phyloP scores from a whole-genome alignment of 164 flowering plant genomes.

The Vitis rupestris region DNA sequence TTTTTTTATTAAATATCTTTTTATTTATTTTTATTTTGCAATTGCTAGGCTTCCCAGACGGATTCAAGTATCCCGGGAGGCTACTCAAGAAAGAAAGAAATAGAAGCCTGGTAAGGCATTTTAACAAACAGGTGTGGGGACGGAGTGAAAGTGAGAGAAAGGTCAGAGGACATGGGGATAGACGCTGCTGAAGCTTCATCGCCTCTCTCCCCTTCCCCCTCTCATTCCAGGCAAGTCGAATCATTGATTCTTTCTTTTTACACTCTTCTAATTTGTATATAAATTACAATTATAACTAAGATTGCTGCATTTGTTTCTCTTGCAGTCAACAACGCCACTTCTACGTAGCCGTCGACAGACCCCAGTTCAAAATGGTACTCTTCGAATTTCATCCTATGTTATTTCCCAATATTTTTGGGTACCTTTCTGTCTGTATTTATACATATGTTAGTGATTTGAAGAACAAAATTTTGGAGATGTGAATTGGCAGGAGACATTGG shows the following conservation, averaged over 20 bases:
- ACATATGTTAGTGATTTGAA: no score
- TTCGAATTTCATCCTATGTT: constrained; percentile 2
- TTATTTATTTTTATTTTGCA: no score
- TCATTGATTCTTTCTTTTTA: background rate
- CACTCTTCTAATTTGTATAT: background rate
- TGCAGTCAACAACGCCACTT: constrained; percentile 76
- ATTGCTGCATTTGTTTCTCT: background rate
- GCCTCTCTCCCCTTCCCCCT: constrained; percentile 19
- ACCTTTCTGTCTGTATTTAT: no score
- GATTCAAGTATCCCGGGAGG: no score
- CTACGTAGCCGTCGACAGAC: constrained; percentile 89
- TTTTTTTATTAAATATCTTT: no score
- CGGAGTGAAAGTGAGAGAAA: no score
- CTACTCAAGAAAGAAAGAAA: no score
- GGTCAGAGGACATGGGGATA: constrained; percentile 17
- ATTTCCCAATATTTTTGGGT: background rate
- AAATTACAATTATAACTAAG: no score
- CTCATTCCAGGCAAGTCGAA: constrained; percentile 14
- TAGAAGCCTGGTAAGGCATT: no score
- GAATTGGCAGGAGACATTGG: constrained; percentile 71
- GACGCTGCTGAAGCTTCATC: constrained; percentile 28
- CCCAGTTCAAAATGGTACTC: constrained; percentile 76
- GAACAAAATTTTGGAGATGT: no score
- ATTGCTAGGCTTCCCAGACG: no score
- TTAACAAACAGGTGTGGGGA: no score